Conservation (phyloP, 306 rosid species). For the Gastrolobium bilobum region DNA sequence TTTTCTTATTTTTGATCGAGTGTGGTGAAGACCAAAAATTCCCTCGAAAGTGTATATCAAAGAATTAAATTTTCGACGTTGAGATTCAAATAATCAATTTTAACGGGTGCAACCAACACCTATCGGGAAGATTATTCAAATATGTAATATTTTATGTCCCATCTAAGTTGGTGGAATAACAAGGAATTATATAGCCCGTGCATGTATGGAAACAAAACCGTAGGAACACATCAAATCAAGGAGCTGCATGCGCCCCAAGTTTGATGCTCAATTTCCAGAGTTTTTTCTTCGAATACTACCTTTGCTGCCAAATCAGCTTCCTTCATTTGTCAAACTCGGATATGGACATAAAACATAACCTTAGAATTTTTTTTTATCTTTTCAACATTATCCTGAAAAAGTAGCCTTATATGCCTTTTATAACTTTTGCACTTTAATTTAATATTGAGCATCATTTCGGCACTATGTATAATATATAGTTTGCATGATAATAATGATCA, state of each 20-base stretch:
- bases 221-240: conserved; percentile 33
- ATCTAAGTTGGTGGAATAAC: not conserved
- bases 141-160: not conserved
- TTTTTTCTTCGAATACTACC: not conserved
- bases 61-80: no score
- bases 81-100: no score
- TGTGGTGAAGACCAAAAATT: no score
- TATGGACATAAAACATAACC: not conserved
- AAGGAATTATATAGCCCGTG: not conserved
- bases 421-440: not conserved
- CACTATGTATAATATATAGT: not conserved
- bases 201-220: not conserved
- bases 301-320: conserved; percentile 10
- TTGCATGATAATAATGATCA: no score
- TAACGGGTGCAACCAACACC: no score
- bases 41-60: no score
- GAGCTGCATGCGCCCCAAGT: conserved; percentile 44
- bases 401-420: not conserved
- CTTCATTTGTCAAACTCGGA: conserved; percentile 11
- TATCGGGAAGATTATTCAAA: not conserved
- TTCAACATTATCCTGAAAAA: conserved; percentile 23
- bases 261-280: not conserved
- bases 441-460: not conserved
- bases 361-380: conserved; percentile 6
- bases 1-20: no score